Conservation (phyloP, 2,329 filamentous ascomycete species). For the Dactylellina parvicollis region DNA sequence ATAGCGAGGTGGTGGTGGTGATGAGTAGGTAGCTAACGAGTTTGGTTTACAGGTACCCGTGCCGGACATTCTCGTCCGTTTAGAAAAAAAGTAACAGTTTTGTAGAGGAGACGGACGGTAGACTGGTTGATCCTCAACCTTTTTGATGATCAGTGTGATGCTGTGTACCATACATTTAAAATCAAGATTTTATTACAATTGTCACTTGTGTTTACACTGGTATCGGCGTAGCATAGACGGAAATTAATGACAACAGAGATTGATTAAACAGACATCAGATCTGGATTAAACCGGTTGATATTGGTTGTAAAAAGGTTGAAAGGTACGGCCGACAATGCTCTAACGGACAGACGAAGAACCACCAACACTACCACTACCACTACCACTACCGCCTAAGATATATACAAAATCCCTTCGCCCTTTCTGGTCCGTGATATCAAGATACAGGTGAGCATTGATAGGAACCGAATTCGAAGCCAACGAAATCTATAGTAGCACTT, state of each 20-base stretch:
- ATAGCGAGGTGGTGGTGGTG: slow-evolving; percentile 37
- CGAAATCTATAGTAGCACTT: slow-evolving; percentile 23
- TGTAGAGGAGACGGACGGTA: background rate
- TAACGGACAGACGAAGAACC: slow-evolving; percentile 14
- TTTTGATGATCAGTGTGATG: slow-evolving; percentile 9
- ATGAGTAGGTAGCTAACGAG: slow-evolving; percentile 59
- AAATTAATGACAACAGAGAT: background rate
- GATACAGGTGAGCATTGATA: slow-evolving; percentile 21
- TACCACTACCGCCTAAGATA: slow-evolving; percentile 11
- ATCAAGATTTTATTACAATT: no score
- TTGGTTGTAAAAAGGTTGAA: slow-evolving; percentile 25
- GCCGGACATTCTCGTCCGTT: slow-evolving; percentile 62
- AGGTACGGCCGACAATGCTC: slow-evolving; percentile 20
- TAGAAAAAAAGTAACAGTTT: background rate
- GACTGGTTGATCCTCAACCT: background rate
- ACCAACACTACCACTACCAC: background rate
- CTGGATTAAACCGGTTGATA: slow-evolving; percentile 31
- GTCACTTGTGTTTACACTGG: no score
- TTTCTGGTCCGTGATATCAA: slow-evolving; percentile 28
- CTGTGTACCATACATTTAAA: background rate
- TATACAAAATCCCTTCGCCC: slow-evolving; percentile 29
- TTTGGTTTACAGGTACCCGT: slow-evolving; percentile 68
- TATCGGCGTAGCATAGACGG: no score
- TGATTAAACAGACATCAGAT: background rate
- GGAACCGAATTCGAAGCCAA: slow-evolving; percentile 9